Evolutionary conservation across 2,329 filamentous ascomycete genomes (phyloP).

Genomic region (Aspergillus ruber): DNA sequence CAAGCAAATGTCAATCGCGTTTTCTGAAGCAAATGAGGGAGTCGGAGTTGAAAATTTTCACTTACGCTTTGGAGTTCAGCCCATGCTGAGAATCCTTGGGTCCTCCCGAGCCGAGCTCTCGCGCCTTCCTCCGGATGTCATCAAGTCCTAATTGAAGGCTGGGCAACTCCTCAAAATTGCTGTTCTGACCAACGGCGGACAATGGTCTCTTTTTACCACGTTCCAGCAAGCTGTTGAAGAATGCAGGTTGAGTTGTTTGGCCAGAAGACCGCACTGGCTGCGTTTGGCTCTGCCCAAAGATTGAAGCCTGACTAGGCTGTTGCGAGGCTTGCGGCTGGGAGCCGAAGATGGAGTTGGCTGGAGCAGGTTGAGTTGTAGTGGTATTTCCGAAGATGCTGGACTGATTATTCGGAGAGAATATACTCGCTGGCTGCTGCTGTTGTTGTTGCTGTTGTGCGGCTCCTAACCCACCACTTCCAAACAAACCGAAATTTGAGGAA

Average conservation of each 20-base stretch:
- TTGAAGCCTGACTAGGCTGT: slow-evolving; percentile 19
- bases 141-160: slow-evolving; percentile 85
- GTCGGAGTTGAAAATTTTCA: slow-evolving; percentile 4
- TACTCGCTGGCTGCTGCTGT: slow-evolving; percentile 15
- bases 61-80: slow-evolving; percentile 49
- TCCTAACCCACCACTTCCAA: slow-evolving; percentile 23
- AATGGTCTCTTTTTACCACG: slow-evolving; percentile 62
- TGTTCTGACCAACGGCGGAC: slow-evolving; percentile 52
- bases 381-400: slow-evolving; percentile 21
- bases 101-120: slow-evolving; percentile 65
- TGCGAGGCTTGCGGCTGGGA: slow-evolving; percentile 20
- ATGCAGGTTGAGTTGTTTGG: slow-evolving; percentile 47
- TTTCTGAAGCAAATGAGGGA: neutral
- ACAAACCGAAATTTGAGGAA: slow-evolving; percentile 18
- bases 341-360: slow-evolving; percentile 20
- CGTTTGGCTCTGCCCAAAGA: slow-evolving; percentile 21
- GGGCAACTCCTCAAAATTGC: slow-evolving; percentile 68
- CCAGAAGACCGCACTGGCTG: slow-evolving; percentile 18
- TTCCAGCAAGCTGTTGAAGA: slow-evolving; percentile 60
- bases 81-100: slow-evolving; percentile 38
- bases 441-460: slow-evolving; percentile 5
- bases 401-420: slow-evolving; percentile 22
- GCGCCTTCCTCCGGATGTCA: slow-evolving; percentile 72
- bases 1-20: neutral
- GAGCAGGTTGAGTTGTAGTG: slow-evolving; percentile 15